Evolutionary conservation across 2,329 filamentous ascomycete species (phyloP).

Genomic region (Taxawa tesnikishii): DNA sequence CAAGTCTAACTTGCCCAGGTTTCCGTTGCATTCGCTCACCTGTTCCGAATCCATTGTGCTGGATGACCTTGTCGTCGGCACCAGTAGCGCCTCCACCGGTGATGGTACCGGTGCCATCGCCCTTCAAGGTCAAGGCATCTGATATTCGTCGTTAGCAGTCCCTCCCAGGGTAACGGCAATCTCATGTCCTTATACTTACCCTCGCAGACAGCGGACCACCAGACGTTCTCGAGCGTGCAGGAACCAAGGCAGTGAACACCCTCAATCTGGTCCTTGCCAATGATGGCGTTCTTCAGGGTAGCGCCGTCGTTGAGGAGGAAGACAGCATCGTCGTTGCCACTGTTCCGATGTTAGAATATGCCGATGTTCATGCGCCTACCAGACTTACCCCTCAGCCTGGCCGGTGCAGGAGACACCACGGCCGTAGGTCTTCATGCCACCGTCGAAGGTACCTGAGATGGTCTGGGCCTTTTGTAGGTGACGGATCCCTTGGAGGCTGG

Average conservation of each 20-base stretch:
- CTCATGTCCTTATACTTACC: too few relatives aligned
- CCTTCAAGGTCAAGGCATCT: constrained; percentile 21
- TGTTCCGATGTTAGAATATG: not conserved
- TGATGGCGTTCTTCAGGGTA: constrained; percentile 41
- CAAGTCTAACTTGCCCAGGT: constrained; percentile 28
- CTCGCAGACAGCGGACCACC: constrained; percentile 35
- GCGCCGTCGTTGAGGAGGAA: constrained; percentile 41
- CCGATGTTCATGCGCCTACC: not conserved
- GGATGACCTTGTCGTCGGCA: constrained; percentile 27
- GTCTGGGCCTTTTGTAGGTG: constrained; percentile 9
- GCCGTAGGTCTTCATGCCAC: constrained; percentile 32
- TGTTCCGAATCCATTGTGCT: constrained; percentile 31
- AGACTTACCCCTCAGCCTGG: constrained; percentile 14
- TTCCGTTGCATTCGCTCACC: too few relatives aligned
- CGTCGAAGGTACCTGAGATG: constrained; percentile 24
- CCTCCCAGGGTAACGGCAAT: constrained; percentile 25
- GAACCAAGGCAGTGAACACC: constrained; percentile 39
- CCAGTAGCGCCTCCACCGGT: constrained; percentile 23
- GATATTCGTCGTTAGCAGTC: constrained; percentile 20
- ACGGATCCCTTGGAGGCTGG: constrained; percentile 11
- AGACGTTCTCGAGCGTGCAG: constrained; percentile 36
- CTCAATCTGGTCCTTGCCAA: constrained; percentile 38
- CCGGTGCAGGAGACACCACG: constrained; percentile 26
- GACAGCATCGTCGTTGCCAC: constrained; percentile 27
- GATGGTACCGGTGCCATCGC: constrained; percentile 12